Evolutionary conservation across 495 filamentous ascomycete genomes (phyloP).

Genomic region (Penicillium subrubescens): DNA sequence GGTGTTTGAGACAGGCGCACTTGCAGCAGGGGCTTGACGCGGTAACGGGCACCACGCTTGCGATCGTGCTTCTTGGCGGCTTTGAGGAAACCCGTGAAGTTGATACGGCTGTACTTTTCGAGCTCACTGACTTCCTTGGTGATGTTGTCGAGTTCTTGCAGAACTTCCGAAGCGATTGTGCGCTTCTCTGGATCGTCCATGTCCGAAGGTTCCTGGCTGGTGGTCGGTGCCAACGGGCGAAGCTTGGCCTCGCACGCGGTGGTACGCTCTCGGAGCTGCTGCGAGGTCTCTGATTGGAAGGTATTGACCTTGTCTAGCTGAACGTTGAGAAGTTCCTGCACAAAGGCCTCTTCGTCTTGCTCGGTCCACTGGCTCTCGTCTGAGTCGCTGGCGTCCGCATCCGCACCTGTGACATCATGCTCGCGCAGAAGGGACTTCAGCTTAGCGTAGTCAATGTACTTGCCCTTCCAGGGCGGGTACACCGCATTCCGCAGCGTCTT

Average conservation of each 20-base stretch:
- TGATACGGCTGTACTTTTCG: conserved; percentile 92
- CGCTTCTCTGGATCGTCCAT: conserved; percentile 46
- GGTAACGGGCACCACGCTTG: conserved; percentile 78
- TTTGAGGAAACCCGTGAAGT: conserved; percentile 97
- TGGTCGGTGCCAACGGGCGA: conserved; percentile 44
- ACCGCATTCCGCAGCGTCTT: conserved; percentile 77
- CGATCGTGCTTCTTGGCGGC: conserved; percentile 98
- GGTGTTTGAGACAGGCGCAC: conserved; percentile 82
- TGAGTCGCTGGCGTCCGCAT: conserved; percentile 55
- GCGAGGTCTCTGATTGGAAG: conserved; percentile 78
- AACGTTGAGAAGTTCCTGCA: conserved; percentile 89
- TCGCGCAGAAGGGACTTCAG: conserved; percentile 88
- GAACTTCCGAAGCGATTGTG: conserved; percentile 63
- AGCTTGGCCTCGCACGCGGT: conserved; percentile 56
- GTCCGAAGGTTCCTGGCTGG: conserved; percentile 31
- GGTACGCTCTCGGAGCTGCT: conserved; percentile 69
- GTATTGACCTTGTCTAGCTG: conserved; percentile 93
- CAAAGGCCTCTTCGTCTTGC: conserved; percentile 90
- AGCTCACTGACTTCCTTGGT: conserved; percentile 89
- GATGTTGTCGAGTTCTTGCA: conserved; percentile 80
- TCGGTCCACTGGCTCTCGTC: conserved; percentile 77
- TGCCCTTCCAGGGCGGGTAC: conserved; percentile 86
- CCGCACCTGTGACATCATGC: conserved; percentile 52
- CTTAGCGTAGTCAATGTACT: conserved; percentile 94
- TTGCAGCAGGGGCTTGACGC: conserved; percentile 85